Evolutionary conservation across 2,329 filamentous ascomycete species (phyloP).

Genomic region (Hypoxylon sp.): DNA sequence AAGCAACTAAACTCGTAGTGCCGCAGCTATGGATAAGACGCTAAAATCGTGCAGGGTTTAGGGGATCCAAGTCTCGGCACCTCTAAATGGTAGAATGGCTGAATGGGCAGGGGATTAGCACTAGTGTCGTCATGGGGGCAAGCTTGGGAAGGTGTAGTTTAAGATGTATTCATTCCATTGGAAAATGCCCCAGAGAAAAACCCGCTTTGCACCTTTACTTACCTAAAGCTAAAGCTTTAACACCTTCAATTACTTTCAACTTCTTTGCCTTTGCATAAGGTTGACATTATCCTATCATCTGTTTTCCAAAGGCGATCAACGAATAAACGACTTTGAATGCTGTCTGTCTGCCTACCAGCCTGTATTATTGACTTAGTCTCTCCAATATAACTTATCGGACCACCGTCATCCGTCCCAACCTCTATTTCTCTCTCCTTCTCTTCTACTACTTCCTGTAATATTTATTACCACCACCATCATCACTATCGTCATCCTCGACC

Average conservation of each 20-base stretch:
- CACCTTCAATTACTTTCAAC: no score
- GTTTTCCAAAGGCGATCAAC: no score
- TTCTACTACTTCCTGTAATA: background rate
- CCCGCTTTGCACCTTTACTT: slow-evolving; percentile 17
- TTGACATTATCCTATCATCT: no score
- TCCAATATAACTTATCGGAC: slow-evolving; percentile 5
- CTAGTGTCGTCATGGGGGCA: slow-evolving; percentile 37
- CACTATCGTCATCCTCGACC: no score
- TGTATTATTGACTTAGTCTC: background rate
- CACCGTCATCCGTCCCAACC: background rate
- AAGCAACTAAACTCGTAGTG: slow-evolving; percentile 5
- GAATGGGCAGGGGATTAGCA: slow-evolving; percentile 20
- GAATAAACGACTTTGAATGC: slow-evolving; percentile 13
- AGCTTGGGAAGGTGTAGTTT: slow-evolving; percentile 18
- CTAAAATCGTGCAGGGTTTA: slow-evolving; percentile 14
- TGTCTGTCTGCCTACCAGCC: background rate
- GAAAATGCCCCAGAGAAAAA: slow-evolving; percentile 22
- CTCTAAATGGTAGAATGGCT: slow-evolving; percentile 21
- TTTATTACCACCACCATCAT: background rate
- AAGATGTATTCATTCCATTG: slow-evolving; percentile 8
- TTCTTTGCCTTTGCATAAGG: no score
- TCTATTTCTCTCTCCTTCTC: background rate
- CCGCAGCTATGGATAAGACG: slow-evolving; percentile 7
- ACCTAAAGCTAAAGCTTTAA: no score
- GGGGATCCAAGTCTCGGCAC: slow-evolving; percentile 27